Evolutionary conservation across 805 yeast species (phyloP), one percentile per base, ranked within the genome.

Genomic region (Debaryomyces maramus): DNA sequence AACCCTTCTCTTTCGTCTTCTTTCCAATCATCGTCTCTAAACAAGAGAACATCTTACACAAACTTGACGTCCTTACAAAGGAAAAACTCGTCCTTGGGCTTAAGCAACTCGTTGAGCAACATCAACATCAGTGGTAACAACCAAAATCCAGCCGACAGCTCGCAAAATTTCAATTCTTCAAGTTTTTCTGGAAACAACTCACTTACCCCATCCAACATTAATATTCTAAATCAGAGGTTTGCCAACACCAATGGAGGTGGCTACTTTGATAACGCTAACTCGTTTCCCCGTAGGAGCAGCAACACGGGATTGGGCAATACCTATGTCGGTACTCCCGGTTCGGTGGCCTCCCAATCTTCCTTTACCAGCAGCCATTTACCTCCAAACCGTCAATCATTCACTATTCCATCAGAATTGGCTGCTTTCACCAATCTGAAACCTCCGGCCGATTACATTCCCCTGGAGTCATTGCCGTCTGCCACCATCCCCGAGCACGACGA

Each of bases 131-230:
- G 13, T 15, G 28, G 28, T 24, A 24, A 24, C 13, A n/a, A 24
- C 11, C 28, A 24, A 15, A 24, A 24, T 15, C 28, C 11, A 24
- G 13, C 11, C 13, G 28, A 24, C 13, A 24, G 28, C 13, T 6
- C 28, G 6, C 28, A 24, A 24, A 24, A 24, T 24, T 24, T 24
- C 13, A 24, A 24, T 24, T 24, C 28, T 24, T 24, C 28, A n/a
- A 24, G 28, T 24, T 24, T 24, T 15, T n/a, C 28, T 16, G 45
- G 51, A 3, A 38, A 44, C 11, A 43, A 34, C 30, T 49, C 60
- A 6, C 48, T 57, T 15, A 58, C 63, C 4, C 52, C 60, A 3
- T 40, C 55, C 19, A 61, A 59, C 45, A 46, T 52, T 24, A 54
- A 48, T 33, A 34, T 52, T 3, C 45, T 60, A 28, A 58, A 58